Evolutionary conservation across 1,139 yeast genomes (phyloP).

Genomic region (Sugiyamaella japonica): DNA sequence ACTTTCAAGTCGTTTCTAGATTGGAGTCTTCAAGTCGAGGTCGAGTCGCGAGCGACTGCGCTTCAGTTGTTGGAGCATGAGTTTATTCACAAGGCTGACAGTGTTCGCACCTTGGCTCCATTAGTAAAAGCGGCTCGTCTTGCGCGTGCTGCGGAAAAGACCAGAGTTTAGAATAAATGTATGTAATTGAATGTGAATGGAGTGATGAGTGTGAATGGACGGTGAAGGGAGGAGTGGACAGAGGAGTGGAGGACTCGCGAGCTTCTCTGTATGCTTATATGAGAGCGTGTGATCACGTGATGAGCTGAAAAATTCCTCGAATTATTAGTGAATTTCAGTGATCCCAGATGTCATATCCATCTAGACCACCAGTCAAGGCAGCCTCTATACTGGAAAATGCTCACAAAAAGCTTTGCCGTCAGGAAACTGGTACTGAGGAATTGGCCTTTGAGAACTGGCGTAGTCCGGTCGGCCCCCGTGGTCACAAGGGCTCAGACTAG

Average conservation of each 20-base stretch:
- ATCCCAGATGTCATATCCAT: background rate
- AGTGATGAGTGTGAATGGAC: too few species aligned
- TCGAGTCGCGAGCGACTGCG: conserved; percentile 82
- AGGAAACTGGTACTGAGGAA: conserved; percentile 2
- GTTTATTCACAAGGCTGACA: conserved; percentile 73
- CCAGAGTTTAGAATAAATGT: conserved; percentile 11
- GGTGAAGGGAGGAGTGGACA: too few species aligned
- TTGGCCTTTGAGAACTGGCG: background rate
- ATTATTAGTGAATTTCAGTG: conserved; percentile 7
- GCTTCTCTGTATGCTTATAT: background rate
- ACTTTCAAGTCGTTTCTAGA: conserved; percentile 68
- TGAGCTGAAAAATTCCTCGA: conserved; percentile 6
- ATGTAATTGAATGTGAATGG: too few species aligned
- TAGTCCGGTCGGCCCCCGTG: background rate
- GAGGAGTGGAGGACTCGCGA: too few species aligned
- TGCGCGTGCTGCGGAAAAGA: conserved; percentile 52
- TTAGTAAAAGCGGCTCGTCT: conserved; percentile 82
- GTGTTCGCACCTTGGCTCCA: conserved; percentile 75
- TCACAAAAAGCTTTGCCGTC: conserved; percentile 3
- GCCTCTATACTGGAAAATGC: background rate
- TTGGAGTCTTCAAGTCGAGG: conserved; percentile 81
- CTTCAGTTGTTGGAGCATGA: conserved; percentile 68
- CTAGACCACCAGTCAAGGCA: background rate
- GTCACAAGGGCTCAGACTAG: background rate
- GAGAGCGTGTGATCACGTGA: conserved; percentile 4